Evolutionary conservation across 192 early-diverging fungal genomes (phyloP).

Genomic region (Entrophospora sp.): DNA sequence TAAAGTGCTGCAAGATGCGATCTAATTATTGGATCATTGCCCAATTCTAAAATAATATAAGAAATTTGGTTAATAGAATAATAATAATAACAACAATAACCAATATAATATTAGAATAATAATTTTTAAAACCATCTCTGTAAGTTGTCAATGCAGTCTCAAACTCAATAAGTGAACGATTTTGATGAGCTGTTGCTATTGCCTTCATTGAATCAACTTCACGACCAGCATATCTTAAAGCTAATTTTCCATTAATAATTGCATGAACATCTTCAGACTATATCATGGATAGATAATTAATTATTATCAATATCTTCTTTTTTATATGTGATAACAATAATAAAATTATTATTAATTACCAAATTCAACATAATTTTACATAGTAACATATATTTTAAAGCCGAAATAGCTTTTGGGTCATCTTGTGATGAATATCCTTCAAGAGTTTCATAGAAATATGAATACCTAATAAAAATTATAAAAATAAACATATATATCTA

Average conservation of each 20-base stretch:
- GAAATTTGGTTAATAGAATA: neutral
- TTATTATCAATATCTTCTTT: too few relatives aligned
- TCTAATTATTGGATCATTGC: conserved; percentile 90
- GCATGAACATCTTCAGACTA: conserved; percentile 90
- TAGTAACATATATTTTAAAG: conserved; percentile 96
- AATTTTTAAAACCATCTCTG: conserved; percentile 52
- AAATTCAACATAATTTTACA: conserved; percentile 99
- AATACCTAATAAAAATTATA: conserved; percentile 37
- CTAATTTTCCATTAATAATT: conserved; percentile 88
- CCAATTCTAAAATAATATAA: too few relatives aligned
- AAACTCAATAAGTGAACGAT: conserved; percentile 94
- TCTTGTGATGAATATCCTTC: conserved; percentile 89
- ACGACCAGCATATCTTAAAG: conserved; percentile 75
- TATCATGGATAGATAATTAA: too few relatives aligned
- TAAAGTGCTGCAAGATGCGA: conserved; percentile 87
- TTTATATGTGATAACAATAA: too few relatives aligned
- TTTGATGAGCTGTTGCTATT: conserved; percentile 91
- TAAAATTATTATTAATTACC: conserved; percentile 35
- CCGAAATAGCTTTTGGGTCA: conserved; percentile 76
- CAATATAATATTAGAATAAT: neutral
- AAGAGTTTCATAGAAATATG: conserved; percentile 98
- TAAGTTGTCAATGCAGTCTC: conserved; percentile 82
- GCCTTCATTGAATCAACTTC: conserved; percentile 93
- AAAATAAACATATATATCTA: neutral
- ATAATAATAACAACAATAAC: neutral